These are phyloP conservation scores for Cyberlindnera bimundalis DNA, from an alignment of 805 yeast genomes.

Conservation along the genomic window DNA sequence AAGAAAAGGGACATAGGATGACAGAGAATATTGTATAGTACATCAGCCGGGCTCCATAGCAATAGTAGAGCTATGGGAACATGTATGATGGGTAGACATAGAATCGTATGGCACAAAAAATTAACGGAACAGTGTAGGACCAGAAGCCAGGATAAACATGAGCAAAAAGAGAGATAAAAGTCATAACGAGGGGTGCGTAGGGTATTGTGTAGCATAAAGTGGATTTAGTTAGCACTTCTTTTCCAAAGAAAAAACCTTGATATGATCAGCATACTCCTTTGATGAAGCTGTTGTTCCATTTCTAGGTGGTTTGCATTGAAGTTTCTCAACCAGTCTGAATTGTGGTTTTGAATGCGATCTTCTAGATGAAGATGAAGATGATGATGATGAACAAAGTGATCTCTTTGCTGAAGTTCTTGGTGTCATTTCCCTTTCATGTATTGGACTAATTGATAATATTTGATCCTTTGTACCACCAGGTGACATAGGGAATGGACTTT, in stretches of 20 bases:
- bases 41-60: no score
- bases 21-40: not conserved
- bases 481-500: constrained; percentile 18
- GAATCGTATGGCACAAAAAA: no score
- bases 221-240: not conserved
- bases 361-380: not conserved
- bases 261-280: constrained; percentile 9
- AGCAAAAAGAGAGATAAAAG: no score
- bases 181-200: no score
- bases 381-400: not conserved
- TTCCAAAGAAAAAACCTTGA: constrained; percentile 11
- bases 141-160: no score
- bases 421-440: not conserved
- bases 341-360: not conserved
- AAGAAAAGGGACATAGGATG: not conserved
- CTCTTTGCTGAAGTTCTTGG: constrained; percentile 3
- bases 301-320: not conserved
- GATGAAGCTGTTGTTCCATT: not conserved
- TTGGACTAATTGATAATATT: not conserved
- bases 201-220: no score
- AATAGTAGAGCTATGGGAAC: no score
- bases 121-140: no score
- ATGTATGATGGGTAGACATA: no score
- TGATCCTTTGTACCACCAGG: not conserved
- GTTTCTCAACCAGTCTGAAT: constrained; percentile 7